Evolutionary conservation across 768 basidiomycete genomes (phyloP), one percentile per base, ranked within the genome.

Genomic region (Phallus indusiatus): DNA sequence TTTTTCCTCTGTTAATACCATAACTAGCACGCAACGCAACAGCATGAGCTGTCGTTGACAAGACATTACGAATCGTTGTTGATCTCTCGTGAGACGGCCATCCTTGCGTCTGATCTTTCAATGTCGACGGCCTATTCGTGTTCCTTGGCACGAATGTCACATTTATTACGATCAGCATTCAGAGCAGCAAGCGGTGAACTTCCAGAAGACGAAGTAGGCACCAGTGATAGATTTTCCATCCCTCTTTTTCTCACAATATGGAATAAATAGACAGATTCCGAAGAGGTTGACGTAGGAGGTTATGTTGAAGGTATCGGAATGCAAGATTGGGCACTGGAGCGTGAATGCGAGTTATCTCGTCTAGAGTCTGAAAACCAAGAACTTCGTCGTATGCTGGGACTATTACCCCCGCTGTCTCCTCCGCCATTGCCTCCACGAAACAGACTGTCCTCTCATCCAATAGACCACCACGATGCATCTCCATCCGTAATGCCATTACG

Each of bases 31-130:
- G 88, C 94, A 60, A 86, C 94, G 0, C 94, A 97, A 72, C 87
- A 91, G 70, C 88, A 88, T 66, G 94, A 97, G 69, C 80, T 98
- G 10, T 81, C 90, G 0, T 73, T 96, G 46, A 86, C 94, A 57
- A 85, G 90, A 1, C 92, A 96, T 64, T 96, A 94, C 71, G 94
- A 97, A 69, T 80, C 84, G 20, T 81, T 88, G 62, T 76, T 99
- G n/a, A 75, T 91, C 47, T 79, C 78, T 51, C 78, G 81, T 52
- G 89, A 92, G 65, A 86, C 88, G 33, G 82, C 83, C 64, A 79
- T 80, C 51, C 77, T 86, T 4, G 71, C 75, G 3, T 73, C 76
- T 50, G 78, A 82, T 22, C 79, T 93, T 0, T 74, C 75, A 6
- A 73, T 78, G n/a, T 81, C 80, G 64, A 86, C 85, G 1, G 77